phyloP scores from a whole-genome alignment of 1,284 basidiomycete genomes.

The Leccinum solheimii region DNA sequence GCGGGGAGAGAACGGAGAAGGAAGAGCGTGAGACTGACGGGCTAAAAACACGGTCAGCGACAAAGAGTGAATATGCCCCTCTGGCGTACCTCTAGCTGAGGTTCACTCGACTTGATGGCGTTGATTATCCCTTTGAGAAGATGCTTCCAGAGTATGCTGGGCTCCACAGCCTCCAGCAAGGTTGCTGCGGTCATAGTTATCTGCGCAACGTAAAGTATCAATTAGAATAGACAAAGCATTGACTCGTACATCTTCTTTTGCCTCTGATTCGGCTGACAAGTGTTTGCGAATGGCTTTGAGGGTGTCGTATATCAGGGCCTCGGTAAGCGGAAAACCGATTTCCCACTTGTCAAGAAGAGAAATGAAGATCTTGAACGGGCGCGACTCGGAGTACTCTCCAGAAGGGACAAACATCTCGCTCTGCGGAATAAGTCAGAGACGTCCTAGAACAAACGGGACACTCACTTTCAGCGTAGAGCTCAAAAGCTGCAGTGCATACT shows the following conservation, averaged over 20 bases:
- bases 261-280: conserved; percentile 49
- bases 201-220: conserved; percentile 40
- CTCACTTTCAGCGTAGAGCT: conserved; percentile 65
- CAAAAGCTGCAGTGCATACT: conserved; percentile 70
- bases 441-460: neutral
- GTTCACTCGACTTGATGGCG: conserved; percentile 49
- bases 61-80: neutral
- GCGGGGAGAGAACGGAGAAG: conserved; percentile 67
- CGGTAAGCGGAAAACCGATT: conserved; percentile 82
- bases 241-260: conserved; percentile 62
- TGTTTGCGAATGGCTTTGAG: conserved; percentile 70
- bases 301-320: conserved; percentile 76
- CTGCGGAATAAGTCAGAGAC: conserved; percentile 35
- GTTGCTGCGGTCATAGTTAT: conserved; percentile 84
- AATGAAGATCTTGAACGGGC: conserved; percentile 95
- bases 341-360: conserved; percentile 97
- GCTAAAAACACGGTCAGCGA: conserved; percentile 40
- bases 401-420: conserved; percentile 74
- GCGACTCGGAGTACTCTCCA: conserved; percentile 70
- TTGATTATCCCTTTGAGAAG: conserved; percentile 58
- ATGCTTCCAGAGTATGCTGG: conserved; percentile 83
- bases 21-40: conserved; percentile 64
- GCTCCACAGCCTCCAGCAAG: conserved; percentile 92
- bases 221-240: conserved; percentile 6
- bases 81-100: conserved; percentile 46